Evolutionary conservation across 345 rosid genomes (phyloP).

Genomic region (Xanthoceras sorbifolium): DNA sequence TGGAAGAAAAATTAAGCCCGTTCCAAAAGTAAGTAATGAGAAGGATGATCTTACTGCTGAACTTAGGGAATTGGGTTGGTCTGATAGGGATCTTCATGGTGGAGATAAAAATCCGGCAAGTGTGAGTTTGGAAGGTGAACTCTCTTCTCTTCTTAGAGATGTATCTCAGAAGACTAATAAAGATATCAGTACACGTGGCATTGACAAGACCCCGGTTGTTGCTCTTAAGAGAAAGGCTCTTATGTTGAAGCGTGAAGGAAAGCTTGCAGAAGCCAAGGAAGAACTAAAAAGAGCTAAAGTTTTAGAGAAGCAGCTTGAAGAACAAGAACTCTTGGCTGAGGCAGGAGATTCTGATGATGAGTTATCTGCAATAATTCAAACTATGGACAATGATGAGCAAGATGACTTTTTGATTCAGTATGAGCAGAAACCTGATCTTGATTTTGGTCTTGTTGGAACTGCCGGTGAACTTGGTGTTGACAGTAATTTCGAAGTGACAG

Average conservation of each 20-base stretch:
- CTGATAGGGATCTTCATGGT: constrained; percentile 57
- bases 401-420: constrained; percentile 48
- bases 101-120: constrained; percentile 50
- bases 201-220: constrained; percentile 59
- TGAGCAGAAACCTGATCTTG: constrained; percentile 38
- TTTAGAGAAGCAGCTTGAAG: constrained; percentile 88
- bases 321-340: constrained; percentile 72
- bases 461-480: constrained; percentile 54
- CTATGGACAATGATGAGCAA: constrained; percentile 59
- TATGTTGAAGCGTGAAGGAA: constrained; percentile 83
- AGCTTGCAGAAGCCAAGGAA: constrained; percentile 94
- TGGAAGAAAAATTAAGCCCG: constrained; percentile 42
- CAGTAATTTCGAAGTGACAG: constrained; percentile 74
- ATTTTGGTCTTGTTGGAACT: constrained; percentile 47
- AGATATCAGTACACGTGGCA: constrained; percentile 34
- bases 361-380: constrained; percentile 60
- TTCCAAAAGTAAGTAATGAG: constrained; percentile 39
- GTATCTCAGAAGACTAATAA: constrained; percentile 40
- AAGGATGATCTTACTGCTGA: constrained; percentile 70
- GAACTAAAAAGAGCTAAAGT: constrained; percentile 85
- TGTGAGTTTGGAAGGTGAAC: constrained; percentile 82
- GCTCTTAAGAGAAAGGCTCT: constrained; percentile 84
- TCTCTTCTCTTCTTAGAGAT: constrained; percentile 73
- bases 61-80: constrained; percentile 80
- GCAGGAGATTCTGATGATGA: constrained; percentile 93